Percentiles rank a stretch among this genome's conserved stretches.
Evolutionary conservation across 164 flowering plant genomes (phyloP).

Genomic region (Aristolochia contorta): DNA sequence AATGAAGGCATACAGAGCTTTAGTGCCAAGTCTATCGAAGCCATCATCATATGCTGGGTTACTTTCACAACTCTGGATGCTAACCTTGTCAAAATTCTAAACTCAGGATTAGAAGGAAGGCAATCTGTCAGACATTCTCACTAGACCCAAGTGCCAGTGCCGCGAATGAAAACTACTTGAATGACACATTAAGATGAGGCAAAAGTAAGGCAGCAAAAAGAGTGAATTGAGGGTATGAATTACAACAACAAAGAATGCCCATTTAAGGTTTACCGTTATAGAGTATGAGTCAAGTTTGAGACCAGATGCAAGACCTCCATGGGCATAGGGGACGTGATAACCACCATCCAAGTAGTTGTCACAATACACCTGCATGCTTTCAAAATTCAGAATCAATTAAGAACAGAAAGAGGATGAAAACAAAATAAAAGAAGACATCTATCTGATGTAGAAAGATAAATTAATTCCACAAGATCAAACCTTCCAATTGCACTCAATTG

Average conservation of each 20-base stretch:
- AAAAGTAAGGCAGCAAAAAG: no score
- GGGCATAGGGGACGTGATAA: slow-evolving; percentile 94
- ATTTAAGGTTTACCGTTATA: slow-evolving; percentile 33
- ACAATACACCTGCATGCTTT: slow-evolving; percentile 56
- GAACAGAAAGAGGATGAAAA: background rate
- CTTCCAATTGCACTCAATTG: slow-evolving; percentile 93
- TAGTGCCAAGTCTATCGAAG: slow-evolving; percentile 63
- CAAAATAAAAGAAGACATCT: background rate
- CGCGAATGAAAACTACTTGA: no score
- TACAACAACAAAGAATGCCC: no score
- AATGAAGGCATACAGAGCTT: slow-evolving; percentile 79
- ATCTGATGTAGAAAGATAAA: background rate
- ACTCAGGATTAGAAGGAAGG: slow-evolving; percentile 4
- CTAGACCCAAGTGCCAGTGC: background rate
- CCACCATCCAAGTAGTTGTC: slow-evolving; percentile 95
- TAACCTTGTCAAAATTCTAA: slow-evolving; percentile 71
- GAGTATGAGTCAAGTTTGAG: slow-evolving; percentile 74
- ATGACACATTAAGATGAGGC: no score
- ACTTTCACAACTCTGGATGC: slow-evolving; percentile 71
- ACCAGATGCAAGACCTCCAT: slow-evolving; percentile 76
- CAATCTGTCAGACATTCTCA: slow-evolving; percentile 2
- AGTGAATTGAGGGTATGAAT: no score
- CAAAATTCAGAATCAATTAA: background rate
- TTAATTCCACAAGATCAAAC: slow-evolving; percentile 24
- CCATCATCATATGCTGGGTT: slow-evolving; percentile 19